These are phyloP conservation scores for Tillandsia leiboldiana DNA, from an alignment of 176 grass and related monocot species.

Conservation along the genomic window DNA sequence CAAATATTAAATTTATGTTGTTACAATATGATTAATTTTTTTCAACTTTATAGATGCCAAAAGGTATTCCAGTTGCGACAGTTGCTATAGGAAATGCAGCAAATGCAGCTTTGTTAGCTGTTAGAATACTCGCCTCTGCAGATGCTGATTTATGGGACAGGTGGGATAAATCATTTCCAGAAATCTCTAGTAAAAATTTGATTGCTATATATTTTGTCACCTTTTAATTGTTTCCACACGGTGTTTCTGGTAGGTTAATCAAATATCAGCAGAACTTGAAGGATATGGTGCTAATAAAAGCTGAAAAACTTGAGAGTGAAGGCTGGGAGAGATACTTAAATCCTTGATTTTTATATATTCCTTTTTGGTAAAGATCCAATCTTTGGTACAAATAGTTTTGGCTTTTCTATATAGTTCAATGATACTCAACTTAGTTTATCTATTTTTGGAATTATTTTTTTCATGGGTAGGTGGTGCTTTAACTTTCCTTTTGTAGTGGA, in stretches of 20 bases:
- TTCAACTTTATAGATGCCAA: conserved; percentile 57
- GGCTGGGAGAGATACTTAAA: conserved; percentile 54
- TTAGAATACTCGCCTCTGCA: conserved; percentile 40
- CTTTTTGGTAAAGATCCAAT: background rate
- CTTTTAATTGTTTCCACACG: conserved; percentile 8
- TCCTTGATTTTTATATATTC: conserved; percentile 4
- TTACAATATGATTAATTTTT: background rate
- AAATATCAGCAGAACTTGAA: conserved; percentile 54
- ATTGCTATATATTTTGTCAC: background rate
- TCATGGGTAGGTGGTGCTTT: background rate
- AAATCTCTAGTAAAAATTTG: conserved; percentile 7
- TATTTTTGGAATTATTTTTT: too few species aligned
- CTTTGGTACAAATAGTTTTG: background rate
- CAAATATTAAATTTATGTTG: too few species aligned
- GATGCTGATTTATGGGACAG: conserved; percentile 59
- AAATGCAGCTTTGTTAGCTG: conserved; percentile 80
- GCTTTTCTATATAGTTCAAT: background rate
- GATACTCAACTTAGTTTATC: background rate
- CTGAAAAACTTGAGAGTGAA: conserved; percentile 53
- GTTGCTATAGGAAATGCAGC: conserved; percentile 69
- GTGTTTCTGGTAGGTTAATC: conserved; percentile 26
- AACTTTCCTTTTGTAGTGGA: background rate
- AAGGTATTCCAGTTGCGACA: conserved; percentile 75
- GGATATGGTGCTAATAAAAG: conserved; percentile 59
- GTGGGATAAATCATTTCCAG: conserved; percentile 27